These are phyloP conservation scores for Chloropicon primus DNA, from an alignment of 139 green algal species.

Conservation along the genomic window DNA sequence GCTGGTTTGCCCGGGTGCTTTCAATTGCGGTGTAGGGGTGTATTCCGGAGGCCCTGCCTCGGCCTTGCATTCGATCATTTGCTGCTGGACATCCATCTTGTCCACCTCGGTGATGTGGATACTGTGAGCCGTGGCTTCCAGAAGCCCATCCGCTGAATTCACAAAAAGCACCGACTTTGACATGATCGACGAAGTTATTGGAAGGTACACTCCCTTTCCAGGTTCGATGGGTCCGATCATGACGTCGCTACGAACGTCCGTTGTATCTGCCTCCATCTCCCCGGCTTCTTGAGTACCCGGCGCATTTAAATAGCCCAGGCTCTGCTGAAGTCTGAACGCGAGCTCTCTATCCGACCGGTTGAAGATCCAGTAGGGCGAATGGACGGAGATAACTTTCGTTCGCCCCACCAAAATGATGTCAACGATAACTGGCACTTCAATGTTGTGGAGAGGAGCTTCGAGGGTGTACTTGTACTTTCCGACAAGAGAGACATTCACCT, in stretches of 20 bases:
- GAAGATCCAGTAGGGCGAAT: slow-evolving; percentile 48
- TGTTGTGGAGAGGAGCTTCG: slow-evolving; percentile 35
- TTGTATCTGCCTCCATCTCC: not conserved
- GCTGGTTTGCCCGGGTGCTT: not conserved
- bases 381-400: slow-evolving; percentile 64
- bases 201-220: not conserved
- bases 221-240: not conserved
- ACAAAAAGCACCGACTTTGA: not conserved
- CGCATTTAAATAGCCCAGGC: not conserved
- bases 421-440: slow-evolving; percentile 46
- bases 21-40: not conserved
- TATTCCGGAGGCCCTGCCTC: not conserved
- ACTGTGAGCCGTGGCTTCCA: not conserved
- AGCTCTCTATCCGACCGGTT: slow-evolving; percentile 45
- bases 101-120: not conserved
- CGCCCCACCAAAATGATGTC: slow-evolving; percentile 63
- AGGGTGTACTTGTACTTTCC: slow-evolving; percentile 78
- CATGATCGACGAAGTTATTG: not conserved
- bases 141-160: not conserved
- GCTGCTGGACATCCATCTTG: not conserved
- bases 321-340: slow-evolving; percentile 41
- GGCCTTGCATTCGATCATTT: not conserved
- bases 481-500: slow-evolving; percentile 56
- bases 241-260: not conserved
- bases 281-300: not conserved